These are phyloP conservation scores for Rhizopogon vulgaris DNA, from an alignment of 768 basidiomycete genomes.

Conservation along the genomic window DNA sequence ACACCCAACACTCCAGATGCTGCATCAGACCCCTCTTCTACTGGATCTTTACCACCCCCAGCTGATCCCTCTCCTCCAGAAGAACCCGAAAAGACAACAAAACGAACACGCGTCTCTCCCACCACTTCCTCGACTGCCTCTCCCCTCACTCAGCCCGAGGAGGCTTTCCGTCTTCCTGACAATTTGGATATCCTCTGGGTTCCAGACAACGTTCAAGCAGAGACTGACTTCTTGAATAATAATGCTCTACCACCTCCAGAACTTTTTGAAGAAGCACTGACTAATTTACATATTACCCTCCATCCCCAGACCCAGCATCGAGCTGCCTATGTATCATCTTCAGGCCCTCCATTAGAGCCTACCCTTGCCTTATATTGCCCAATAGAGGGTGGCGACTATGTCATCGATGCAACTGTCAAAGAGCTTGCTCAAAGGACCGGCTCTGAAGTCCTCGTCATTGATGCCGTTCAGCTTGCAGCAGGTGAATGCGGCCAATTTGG, in stretches of 20 bases:
- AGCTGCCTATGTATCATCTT: conserved; percentile 50
- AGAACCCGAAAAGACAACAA: conserved; percentile 3
- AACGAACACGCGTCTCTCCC: neutral
- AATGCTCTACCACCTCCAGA: conserved; percentile 60
- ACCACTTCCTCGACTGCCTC: neutral
- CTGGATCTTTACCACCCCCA: neutral
- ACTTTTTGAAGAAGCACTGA: conserved; percentile 68
- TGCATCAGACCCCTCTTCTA: neutral
- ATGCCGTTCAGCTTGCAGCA: conserved; percentile 78
- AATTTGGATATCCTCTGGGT: conserved; percentile 63
- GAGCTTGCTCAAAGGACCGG: conserved; percentile 69
- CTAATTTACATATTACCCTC: conserved; percentile 69
- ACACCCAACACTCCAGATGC: neutral
- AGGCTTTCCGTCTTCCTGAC: conserved; percentile 43
- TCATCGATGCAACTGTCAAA: conserved; percentile 72
- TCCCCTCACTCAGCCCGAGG: conserved; percentile 11
- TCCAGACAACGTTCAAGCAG: conserved; percentile 28
- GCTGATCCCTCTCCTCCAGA: neutral
- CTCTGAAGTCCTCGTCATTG: conserved; percentile 80
- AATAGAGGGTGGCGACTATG: conserved; percentile 72
- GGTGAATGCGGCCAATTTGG: conserved; percentile 88
- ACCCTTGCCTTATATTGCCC: conserved; percentile 86
- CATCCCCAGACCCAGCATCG: conserved; percentile 80
- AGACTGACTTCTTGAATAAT: conserved; percentile 22
- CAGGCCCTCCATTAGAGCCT: conserved; percentile 61